Conservation (phyloP, 345 rosid species). For the Eucalyptus marginata region DNA sequence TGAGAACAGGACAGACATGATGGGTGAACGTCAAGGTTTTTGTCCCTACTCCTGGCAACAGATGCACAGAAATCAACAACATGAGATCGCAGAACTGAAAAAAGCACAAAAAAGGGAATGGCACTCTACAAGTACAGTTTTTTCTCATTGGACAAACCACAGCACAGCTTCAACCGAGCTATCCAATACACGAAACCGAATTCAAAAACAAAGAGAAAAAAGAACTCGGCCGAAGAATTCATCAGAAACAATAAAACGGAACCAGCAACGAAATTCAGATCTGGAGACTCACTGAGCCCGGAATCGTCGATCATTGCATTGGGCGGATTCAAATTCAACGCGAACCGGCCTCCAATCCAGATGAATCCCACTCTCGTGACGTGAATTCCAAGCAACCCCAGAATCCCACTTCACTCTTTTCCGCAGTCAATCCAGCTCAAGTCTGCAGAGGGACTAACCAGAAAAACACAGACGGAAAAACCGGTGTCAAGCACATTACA, state of each 20-base stretch:
- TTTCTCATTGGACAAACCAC: background rate
- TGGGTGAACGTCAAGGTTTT: background rate
- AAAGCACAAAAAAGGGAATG: background rate
- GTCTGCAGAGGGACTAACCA: background rate
- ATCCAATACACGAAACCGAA: background rate
- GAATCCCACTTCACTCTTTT: background rate
- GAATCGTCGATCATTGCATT: background rate
- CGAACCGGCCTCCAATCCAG: background rate
- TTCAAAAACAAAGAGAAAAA: background rate
- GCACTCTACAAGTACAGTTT: background rate
- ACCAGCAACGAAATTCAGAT: background rate
- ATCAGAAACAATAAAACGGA: background rate
- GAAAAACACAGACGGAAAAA: background rate
- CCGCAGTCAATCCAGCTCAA: background rate
- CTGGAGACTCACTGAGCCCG: background rate
- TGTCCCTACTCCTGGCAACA: background rate
- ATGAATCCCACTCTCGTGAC: background rate
- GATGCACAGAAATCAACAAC: background rate
- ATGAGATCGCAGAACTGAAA: background rate
- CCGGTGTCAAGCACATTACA: background rate
- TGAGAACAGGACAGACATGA: background rate
- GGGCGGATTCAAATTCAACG: background rate
- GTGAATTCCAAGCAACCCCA: background rate
- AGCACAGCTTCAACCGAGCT: background rate
- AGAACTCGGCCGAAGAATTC: background rate